Conservation (phyloP, 1,284 basidiomycete species). For the Gomphus sp. region DNA sequence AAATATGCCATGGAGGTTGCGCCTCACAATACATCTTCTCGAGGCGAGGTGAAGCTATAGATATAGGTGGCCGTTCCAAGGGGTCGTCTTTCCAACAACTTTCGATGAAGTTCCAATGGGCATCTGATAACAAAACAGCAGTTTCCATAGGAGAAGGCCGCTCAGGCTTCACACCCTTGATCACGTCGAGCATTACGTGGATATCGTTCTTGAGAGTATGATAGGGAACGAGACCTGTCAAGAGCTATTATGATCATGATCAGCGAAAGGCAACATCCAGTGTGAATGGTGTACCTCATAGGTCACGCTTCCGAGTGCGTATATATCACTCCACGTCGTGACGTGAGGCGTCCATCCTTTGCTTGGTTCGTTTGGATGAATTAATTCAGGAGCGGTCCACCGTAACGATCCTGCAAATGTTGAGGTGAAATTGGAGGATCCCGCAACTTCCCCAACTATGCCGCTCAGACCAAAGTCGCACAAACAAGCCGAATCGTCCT, state of each 20-base stretch:
- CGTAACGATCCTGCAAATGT: conserved; percentile 29
- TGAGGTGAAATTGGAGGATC: conserved; percentile 19
- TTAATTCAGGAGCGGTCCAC: conserved; percentile 23
- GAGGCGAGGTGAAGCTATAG: background rate
- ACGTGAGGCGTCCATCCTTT: conserved; percentile 13
- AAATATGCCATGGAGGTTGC: background rate
- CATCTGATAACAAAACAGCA: conserved; percentile 27
- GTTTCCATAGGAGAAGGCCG: conserved; percentile 20
- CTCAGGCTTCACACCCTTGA: conserved; percentile 29
- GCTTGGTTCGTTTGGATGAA: conserved; percentile 15
- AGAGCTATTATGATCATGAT: conserved; percentile 30
- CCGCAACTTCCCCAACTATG: conserved; percentile 25
- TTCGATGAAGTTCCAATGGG: conserved; percentile 30
- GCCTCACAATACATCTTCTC: background rate
- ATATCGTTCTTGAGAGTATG: conserved; percentile 26
- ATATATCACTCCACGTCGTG: conserved; percentile 28
- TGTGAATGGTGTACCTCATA: conserved; percentile 24
- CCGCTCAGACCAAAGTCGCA: conserved; percentile 35
- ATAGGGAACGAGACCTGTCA: conserved; percentile 19
- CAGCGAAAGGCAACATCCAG: conserved; percentile 14
- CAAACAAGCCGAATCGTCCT: conserved; percentile 25
- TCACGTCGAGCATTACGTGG: conserved; percentile 32
- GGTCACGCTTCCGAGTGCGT: conserved; percentile 33
- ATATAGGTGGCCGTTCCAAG: background rate
- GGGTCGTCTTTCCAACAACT: conserved; percentile 27